Percentiles rank a stretch among this genome's conserved stretches.
phyloP scores from a whole-genome alignment of 305 asterid species.

The Fraxinus ornus region DNA sequence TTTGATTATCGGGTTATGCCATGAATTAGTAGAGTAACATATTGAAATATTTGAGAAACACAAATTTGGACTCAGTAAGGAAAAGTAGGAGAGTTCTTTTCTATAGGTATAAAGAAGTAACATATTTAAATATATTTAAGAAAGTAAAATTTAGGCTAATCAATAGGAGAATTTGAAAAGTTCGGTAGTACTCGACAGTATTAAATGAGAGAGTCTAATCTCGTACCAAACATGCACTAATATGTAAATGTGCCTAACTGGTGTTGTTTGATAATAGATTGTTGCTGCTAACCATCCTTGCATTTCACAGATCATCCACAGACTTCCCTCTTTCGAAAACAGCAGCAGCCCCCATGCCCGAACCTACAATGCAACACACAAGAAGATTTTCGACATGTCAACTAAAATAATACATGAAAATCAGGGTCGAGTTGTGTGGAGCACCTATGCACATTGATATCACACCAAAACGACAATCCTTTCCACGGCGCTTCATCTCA shows the following conservation, averaged over 20 bases:
- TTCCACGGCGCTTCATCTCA: constrained; percentile 93
- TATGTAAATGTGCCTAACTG: constrained; percentile 9
- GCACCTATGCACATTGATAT: constrained; percentile 94
- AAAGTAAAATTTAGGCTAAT: neutral
- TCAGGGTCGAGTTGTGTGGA: neutral
- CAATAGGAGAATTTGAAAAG: neutral
- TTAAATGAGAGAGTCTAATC: neutral
- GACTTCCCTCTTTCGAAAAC: constrained; percentile 82
- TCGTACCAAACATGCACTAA: neutral
- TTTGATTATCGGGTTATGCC: neutral
- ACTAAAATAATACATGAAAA: neutral
- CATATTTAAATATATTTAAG: neutral
- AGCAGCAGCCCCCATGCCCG: constrained; percentile 99
- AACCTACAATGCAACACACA: constrained; percentile 44
- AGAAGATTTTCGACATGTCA: neutral
- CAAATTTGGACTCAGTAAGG: neutral
- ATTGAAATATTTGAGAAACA: neutral
- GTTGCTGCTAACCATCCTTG: constrained; percentile 27
- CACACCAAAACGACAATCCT: constrained; percentile 80
- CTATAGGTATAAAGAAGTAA: neutral
- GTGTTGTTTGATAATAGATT: constrained; percentile 43
- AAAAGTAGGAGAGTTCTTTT: no score
- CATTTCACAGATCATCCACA: constrained; percentile 50
- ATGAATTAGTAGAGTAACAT: neutral
- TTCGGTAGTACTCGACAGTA: neutral